Base-by-base conservation (phyloP, 768 basidiomycete genomes). In the Daedaleopsis nitida region DNA sequence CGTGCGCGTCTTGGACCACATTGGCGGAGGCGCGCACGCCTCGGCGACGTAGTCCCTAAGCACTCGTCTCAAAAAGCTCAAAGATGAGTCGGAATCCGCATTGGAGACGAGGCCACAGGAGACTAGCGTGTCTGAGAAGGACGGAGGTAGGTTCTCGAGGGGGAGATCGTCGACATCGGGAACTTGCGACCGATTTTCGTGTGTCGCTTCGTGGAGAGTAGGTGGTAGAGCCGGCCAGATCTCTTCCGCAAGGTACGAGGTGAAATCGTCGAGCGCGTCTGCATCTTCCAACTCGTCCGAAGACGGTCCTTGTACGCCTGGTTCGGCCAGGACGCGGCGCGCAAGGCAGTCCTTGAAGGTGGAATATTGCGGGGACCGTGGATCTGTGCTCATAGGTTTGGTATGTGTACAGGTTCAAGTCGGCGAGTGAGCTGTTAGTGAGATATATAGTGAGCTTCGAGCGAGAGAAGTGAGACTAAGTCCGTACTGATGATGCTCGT, bases 1-100 rank as follows among this genome's bases (percentile, higher is more conserved):
- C 27, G 80, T 78, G 8, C 85, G 76, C 23, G 86, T 86, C 13
- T 76, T 72, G 13, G 75, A 76, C 85, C 84, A 86, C 9, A 77
- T 72, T 0, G 82, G 83, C 12, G 81, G 82, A 1, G 83, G 78
- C 5, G 80, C 79, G 52, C 77, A 80, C 0, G 77, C 79, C 27
- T 82, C 76, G 1, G 72, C 68, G n/a, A 81, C 55, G 63, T 81
- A 86, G 19, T 77, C 77, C 3, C 52, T 63, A 9, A 85, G 58
- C 0, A 73, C 74, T 55, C 75, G 78, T 13, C 75, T 69, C 17
- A 86, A 68, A 61, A 85, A 79, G 6, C 57, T 59, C 0, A 24
- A 69, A 38, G 80, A 75, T 6, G 74, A 78, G 14, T 84, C 82
- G 3, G 63, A 58, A 65, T 83, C 82, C 0, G 68, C 50, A 16